phyloP scores from a whole-genome alignment of 495 filamentous ascomycete genomes.

The Aspergillus affinis region DNA sequence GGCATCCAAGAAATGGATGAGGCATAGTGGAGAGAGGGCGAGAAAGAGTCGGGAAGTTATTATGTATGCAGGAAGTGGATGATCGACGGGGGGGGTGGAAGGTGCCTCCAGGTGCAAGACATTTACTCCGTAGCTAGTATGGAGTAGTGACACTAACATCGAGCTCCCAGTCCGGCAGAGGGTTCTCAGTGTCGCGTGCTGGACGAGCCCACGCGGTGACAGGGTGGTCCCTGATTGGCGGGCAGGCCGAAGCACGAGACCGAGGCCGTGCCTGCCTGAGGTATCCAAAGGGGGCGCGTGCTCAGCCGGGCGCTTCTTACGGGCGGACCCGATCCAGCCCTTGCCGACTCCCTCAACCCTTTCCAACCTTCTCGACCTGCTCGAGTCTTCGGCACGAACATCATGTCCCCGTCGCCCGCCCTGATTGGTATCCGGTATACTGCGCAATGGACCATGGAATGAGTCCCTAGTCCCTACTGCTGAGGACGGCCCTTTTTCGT shows the following conservation, averaged over 20 bases:
- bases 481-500: neutral
- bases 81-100: slow-evolving; percentile 20
- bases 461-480: neutral
- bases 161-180: slow-evolving; percentile 1
- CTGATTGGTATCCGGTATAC: neutral
- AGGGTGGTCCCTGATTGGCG: slow-evolving; percentile 31
- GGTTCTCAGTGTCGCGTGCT: slow-evolving; percentile 57
- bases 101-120: neutral
- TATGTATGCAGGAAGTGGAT: slow-evolving; percentile 4
- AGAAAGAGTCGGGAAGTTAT: slow-evolving; percentile 10
- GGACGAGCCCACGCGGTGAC: slow-evolving; percentile 36
- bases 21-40: slow-evolving; percentile 12
- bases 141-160: too few relatives aligned
- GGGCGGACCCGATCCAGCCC: slow-evolving; percentile 1
- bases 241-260: slow-evolving; percentile 24
- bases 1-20: slow-evolving; percentile 1
- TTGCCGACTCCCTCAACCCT: neutral
- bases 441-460: neutral
- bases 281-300: slow-evolving; percentile 19
- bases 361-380: neutral
- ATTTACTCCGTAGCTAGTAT: too few relatives aligned
- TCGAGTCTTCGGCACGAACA: neutral
- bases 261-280: slow-evolving; percentile 18
- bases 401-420: neutral
- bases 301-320: slow-evolving; percentile 18